Evolutionary conservation across 805 yeast genomes (phyloP), one percentile per base, ranked within the genome.

Genomic region (Priceomyces fermenticarens): DNA sequence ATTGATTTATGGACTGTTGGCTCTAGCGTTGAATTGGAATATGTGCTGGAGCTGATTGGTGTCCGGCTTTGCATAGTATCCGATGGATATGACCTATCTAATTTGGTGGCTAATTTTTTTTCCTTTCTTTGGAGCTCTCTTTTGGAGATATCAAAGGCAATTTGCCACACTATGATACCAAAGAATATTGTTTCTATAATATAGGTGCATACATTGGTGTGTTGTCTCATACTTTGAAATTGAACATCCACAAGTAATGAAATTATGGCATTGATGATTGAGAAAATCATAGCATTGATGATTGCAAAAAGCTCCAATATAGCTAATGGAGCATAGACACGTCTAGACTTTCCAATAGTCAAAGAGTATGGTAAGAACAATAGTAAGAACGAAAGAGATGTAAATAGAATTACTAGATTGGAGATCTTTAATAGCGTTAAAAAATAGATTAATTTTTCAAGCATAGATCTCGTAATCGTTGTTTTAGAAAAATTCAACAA

Each of bases 41-140:
- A 37, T 8, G 10, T 12, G 40, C 44, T 41, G 3, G 44, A 41
- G 10, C 17, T 13, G 8, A 11, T 17, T 4, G 11, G 13, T 37
- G 29, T 32, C 9, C 5, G 12, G 11, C 15, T n/a, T 11, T n/a
- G 38, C 8, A 20, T 20, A n/a, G n/a, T n/a, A 5, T 20, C 25
- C 25, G 25, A 5, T 20, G 25, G 25, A 20, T 20, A 5, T 20
- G 25, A 20, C 8, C 25, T 4, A 8, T 20, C 25, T 8, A 46
- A 46, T 8, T 25, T 14, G 13, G 42, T 12, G 29, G 43, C 40
- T 14, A 43, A 26, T 16, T 32, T 36, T 29, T 43, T 46, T 12
- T 46, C 49, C 16, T 32, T 38, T 3, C 44, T 40, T 12, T 20
- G 35, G 8, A 13, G 32, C 25, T 36, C 30, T 28, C 30, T 43